Evolutionary conservation across 1,284 basidiomycete species (phyloP).

Genomic region (Rhizoctonia solani): DNA sequence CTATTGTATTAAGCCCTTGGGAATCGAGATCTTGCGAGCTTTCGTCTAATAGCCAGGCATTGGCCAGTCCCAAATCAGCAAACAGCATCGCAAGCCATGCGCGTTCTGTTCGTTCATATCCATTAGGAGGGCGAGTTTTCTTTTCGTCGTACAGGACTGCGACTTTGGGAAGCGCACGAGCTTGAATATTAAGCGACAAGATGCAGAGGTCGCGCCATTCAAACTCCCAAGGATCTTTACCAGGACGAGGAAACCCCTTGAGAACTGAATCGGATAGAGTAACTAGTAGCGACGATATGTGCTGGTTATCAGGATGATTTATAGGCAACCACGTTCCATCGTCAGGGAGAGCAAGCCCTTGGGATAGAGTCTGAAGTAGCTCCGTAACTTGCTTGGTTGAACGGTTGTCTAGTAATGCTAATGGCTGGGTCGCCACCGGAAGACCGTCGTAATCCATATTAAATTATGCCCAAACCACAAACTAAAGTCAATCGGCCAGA

Average conservation of each 20-base stretch:
- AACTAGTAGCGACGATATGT: slow-evolving; percentile 1
- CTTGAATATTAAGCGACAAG: slow-evolving; percentile 17
- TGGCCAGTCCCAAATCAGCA: slow-evolving; percentile 11
- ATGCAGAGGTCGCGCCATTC: slow-evolving; percentile 17
- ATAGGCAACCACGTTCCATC: slow-evolving; percentile 5
- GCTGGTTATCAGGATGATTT: slow-evolving; percentile 15
- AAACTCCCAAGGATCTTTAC: neutral
- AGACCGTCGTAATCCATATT: slow-evolving; percentile 25
- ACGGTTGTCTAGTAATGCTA: slow-evolving; percentile 18
- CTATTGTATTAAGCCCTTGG: neutral
- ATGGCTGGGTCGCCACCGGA: slow-evolving; percentile 11
- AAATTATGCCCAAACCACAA: neutral
- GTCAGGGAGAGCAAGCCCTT: slow-evolving; percentile 1
- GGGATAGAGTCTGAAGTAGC: slow-evolving; percentile 13
- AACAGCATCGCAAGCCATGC: slow-evolving; percentile 28
- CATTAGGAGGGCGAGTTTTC: slow-evolving; percentile 10
- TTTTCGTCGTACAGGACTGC: slow-evolving; percentile 19
- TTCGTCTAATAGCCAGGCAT: slow-evolving; percentile 12
- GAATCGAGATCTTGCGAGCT: neutral
- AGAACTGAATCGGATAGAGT: slow-evolving; percentile 18
- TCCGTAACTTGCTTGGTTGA: slow-evolving; percentile 20
- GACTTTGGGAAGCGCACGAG: slow-evolving; percentile 2
- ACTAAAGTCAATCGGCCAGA: too few species aligned
- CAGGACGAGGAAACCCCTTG: slow-evolving; percentile 11
- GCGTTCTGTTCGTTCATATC: neutral